Evolutionary conservation across 768 basidiomycete genomes (phyloP), one percentile per base, ranked within the genome.

Genomic region (Lentinula sp.): DNA sequence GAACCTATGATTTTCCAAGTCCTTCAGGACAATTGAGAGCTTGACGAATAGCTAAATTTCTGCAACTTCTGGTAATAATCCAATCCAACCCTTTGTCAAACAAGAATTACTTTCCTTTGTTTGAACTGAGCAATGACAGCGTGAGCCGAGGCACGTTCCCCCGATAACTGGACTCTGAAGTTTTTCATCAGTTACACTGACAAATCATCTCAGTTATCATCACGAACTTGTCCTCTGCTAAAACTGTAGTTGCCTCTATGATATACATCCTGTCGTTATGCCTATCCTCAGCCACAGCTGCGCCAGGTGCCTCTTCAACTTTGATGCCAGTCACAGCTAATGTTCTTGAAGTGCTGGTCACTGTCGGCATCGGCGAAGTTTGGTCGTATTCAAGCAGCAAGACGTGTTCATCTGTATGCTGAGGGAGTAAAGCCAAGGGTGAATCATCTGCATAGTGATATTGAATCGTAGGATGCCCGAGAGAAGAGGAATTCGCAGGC

Each of bases 361-460:
- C 80, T 33, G 76, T 77, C 4, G 87, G 79, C 0, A 70, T 56
- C 48, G 70, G 65, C 4, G 69, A 49, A 53, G 71, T 62, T n/a
- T 84, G 80, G 64, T 88, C 83, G 65, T 83, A 86, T 71, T 91
- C 83, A 46, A 94, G 78, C 28, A 94, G 78, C 1, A 94, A 76
- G 23, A 93, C 85, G 66, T 88, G 88, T 70, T 91, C 90, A 56
- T 82, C 78, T 10, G 81, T 74, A 43, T 78, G 76, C 39, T 76
- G 80, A 4, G 88, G 86, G 43, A 91, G 73, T 12, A 93, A 72
- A 10, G 82, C 72, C n/a, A 84, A 71, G 3, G 90, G 86, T 0
- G 86, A 79, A 68, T 94, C 92, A 66, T 94, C 90, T 18, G 84
- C 81, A 68, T 90, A 93, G 66, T 90, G 88, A 69, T 93, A 93